phyloP scores from a whole-genome alignment of 2,329 filamentous ascomycete genomes.

The Chaetothyriales sp. region DNA sequence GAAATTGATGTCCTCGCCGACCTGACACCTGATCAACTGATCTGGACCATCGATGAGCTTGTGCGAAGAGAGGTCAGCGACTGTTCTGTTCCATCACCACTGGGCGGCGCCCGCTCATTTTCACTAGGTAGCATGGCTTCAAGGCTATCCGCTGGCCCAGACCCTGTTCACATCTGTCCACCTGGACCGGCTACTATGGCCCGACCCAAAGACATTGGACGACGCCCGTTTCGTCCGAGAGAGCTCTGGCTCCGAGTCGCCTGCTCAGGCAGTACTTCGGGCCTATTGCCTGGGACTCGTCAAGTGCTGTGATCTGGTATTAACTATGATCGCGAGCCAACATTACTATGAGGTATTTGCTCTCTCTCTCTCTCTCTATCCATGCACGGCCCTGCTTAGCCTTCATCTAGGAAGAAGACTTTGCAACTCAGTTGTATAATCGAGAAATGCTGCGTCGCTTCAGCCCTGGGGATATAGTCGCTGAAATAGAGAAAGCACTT shows the following conservation, averaged over 20 bases:
- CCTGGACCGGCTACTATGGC: conserved; percentile 66
- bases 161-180: conserved; percentile 88
- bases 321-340: conserved; percentile 61
- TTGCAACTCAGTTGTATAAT: conserved; percentile 82
- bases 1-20: conserved; percentile 58
- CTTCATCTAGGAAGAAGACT: conserved; percentile 67
- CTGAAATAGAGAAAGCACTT: conserved; percentile 16
- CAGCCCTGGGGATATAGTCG: conserved; percentile 40
- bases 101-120: not conserved
- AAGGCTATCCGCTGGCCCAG: conserved; percentile 88
- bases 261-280: conserved; percentile 50
- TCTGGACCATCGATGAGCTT: conserved; percentile 89
- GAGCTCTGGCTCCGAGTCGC: conserved; percentile 23
- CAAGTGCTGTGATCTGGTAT: conserved; percentile 68
- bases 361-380: conserved; percentile 1
- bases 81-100: conserved; percentile 1
- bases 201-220: conserved; percentile 46
- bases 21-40: conserved; percentile 60
- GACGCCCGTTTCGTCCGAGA: conserved; percentile 45
- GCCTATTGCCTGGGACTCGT: conserved; percentile 76
- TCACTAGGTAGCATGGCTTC: conserved; percentile 78
- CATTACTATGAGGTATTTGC: conserved; percentile 69
- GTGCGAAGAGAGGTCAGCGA: conserved; percentile 64
- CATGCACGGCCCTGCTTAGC: conserved; percentile 8
- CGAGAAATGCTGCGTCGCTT: conserved; percentile 57